Evolutionary conservation across 257 asterid species (phyloP), one percentile per base, ranked within the genome.

Genomic region (Solanum acaule): DNA sequence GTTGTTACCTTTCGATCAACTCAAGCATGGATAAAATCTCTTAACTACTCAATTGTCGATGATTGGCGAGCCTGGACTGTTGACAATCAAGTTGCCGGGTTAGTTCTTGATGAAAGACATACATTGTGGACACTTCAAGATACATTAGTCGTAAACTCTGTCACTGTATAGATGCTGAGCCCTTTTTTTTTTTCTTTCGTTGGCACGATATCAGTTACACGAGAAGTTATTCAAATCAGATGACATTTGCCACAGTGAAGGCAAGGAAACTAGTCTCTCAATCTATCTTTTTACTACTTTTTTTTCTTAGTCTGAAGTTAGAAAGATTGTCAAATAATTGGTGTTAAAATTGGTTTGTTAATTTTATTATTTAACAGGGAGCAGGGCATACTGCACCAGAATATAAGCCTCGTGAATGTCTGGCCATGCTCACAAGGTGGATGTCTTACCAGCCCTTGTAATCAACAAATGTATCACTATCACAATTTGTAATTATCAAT

Each of bases 21-120:
- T 38, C 59, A 88, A 91, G 95, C 92, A 33, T 93, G 95, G 95
- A 93, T 90, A 88, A 88, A 67, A 83, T 88, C 92, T 88, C 90
- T 93, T 25, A 90, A 90, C 67, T 90, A 93, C 72, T 31, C 93
- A 25, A 84, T 91, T n/a, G 6, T 84, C 10, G 90, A 89, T 40
- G 91, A 93, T 81, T 93, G 95, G 94, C 44, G 91, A 35, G 87
- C 88, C 15, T 93, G 93, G 93, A 61, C 85, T 10, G 89, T 93
- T 42, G 34, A 87, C 9, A 90, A 88, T 44, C 92, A 91, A 84
- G 89, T 91, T 84, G 93, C 88, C 4, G 93, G 94, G 95, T 93
- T 81, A 23, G 67, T 81, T 81, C 6, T 27, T 44, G 29, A 81
- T 46, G 10, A 42, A 78, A 42, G 14, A 78, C n/a, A 2, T 61